A percentile compares a stretch with the other conserved stretches of the same genome.
Conservation (phyloP, 306 rosid species). For the Alnus glutinosa region DNA sequence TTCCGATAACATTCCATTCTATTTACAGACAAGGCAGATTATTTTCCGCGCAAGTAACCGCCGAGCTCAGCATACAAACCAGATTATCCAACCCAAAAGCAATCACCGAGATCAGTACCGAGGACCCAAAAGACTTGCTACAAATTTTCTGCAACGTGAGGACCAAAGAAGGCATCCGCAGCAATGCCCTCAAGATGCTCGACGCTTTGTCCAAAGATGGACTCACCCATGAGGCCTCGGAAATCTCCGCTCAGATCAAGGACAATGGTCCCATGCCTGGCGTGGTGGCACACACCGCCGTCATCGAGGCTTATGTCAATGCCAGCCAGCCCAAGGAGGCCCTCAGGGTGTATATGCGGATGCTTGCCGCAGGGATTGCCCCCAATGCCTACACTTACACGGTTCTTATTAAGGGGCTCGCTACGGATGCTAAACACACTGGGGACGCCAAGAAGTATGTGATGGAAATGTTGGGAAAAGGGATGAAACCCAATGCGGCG, state of each 20-base stretch:
- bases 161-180: constrained; percentile 51
- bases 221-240: constrained; percentile 69
- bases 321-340: constrained; percentile 66
- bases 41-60: neutral
- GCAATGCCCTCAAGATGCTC: constrained; percentile 84
- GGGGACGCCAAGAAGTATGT: constrained; percentile 53
- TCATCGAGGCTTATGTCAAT: constrained; percentile 64
- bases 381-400: constrained; percentile 74
- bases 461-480: constrained; percentile 71
- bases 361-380: constrained; percentile 69
- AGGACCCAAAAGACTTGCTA: constrained; percentile 71
- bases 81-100: too few species aligned
- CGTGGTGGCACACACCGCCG: constrained; percentile 71
- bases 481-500: constrained; percentile 63
- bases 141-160: constrained; percentile 67
- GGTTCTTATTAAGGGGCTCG: constrained; percentile 59
- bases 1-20: neutral
- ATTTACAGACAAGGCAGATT: neutral
- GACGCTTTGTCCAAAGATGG: constrained; percentile 85
- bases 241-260: constrained; percentile 67
- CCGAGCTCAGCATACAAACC: too few species aligned
- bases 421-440: constrained; percentile 32
- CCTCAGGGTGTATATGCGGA: constrained; percentile 61
- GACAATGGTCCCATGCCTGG: constrained; percentile 81
- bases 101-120: too few species aligned